Evolutionary conservation across 2,329 filamentous ascomycete genomes (phyloP), one percentile per base, ranked within the genome.

Genomic region (Diaporthe velutina): DNA sequence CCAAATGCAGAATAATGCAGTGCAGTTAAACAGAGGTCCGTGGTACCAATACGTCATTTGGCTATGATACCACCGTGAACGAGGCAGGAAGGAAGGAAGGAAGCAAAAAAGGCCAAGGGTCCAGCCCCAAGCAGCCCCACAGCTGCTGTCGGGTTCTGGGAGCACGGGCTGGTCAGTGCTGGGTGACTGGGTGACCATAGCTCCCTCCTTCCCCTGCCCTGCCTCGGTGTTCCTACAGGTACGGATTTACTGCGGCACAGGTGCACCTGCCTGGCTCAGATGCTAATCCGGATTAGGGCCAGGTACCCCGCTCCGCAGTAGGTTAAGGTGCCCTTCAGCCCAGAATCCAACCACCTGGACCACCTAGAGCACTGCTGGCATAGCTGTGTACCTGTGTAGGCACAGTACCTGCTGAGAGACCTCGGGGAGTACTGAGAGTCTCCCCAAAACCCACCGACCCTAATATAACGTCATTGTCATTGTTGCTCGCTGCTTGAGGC

Each of bases 401-500:
- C 35, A 38, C 35, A 38, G 35, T 5, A 38, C 35, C n/a, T 38
- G 35, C 5, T 38, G 35, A 38, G 35, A 38, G 35, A 38, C n/a
- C n/a, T n/a, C n/a, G n/a, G n/a, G n/a, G n/a, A n/a, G 22, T 48
- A 48, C 45, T 48, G 45, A 52, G 22, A 5, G 35, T 38, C 35
- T 6, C 35, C 35, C 35, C 35, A 5, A 38, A 38, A 38, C 35
- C 35, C 35, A 54, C 33, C 30, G 13, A 30, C 50, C 68, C 58
- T 15, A 74, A n/a, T n/a, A n/a, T n/a, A n/a, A 72, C 73, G 73
- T 74, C 73, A 74, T 74, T 66, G 68, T 40, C 68, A 19, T 38
- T 28, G 61, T 54, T 45, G 57, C 42, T 58, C 30, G 45, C 25
- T 68, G 28, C 17, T 40, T 13, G 15, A 13, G 35, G 35, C 35